Conservation (phyloP, 257 asterid species). For the Solanum ossicruentum region DNA sequence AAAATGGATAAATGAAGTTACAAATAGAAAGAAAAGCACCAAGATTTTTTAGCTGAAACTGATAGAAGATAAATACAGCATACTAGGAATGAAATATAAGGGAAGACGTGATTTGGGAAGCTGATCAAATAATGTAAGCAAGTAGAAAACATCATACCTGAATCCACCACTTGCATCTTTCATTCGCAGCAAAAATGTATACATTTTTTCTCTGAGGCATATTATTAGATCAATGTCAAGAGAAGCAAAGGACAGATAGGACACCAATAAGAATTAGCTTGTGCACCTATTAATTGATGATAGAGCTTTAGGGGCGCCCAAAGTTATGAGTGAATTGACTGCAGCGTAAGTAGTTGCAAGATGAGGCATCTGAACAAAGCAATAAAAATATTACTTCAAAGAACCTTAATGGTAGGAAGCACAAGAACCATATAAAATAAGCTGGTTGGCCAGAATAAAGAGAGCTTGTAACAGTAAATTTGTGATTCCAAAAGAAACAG, state of each 20-base stretch:
- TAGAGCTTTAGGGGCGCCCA: slow-evolving; percentile 65
- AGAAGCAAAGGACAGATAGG: neutral
- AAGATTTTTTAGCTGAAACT: neutral
- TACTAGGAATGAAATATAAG: neutral
- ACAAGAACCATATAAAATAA: neutral
- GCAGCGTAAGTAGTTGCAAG: slow-evolving; percentile 97
- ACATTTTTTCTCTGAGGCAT: slow-evolving; percentile 40
- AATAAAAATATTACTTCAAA: neutral
- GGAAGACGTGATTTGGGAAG: neutral
- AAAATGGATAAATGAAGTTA: neutral
- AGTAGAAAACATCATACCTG: slow-evolving; percentile 39
- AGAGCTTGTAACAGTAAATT: neutral
- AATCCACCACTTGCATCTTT: slow-evolving; percentile 89
- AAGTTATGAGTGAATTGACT: slow-evolving; percentile 61
- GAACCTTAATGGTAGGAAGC: neutral
- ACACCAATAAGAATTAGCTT: neutral
- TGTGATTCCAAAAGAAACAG: neutral
- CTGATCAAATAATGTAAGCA: neutral
- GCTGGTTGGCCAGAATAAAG: neutral
- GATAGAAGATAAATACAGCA: neutral
- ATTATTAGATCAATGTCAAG: neutral
- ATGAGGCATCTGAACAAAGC: slow-evolving; percentile 74
- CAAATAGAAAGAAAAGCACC: neutral
- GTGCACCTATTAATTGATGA: slow-evolving; percentile 69
- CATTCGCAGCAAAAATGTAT: slow-evolving; percentile 58